phyloP scores from a whole-genome alignment of 1,284 basidiomycete species.

The Tylopilus sp. region DNA sequence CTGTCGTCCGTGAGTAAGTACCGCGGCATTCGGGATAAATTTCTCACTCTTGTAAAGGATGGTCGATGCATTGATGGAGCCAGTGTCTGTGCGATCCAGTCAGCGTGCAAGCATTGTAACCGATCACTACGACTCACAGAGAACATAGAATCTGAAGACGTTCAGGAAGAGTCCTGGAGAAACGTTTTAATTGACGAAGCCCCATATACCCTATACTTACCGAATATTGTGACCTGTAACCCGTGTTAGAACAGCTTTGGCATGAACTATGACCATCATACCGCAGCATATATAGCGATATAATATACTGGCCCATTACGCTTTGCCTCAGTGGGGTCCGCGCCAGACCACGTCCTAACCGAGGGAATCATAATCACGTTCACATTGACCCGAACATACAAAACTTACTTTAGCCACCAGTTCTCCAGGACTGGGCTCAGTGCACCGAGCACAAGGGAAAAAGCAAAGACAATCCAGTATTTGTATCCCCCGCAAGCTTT shows the following conservation, averaged over 20 bases:
- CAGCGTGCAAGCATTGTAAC: slow-evolving; percentile 2
- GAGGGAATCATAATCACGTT: slow-evolving; percentile 11
- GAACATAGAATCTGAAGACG: slow-evolving; percentile 64
- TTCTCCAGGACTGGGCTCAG: slow-evolving; percentile 78
- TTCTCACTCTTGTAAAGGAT: slow-evolving; percentile 66
- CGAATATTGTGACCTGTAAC: slow-evolving; percentile 40
- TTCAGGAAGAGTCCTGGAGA: slow-evolving; percentile 55
- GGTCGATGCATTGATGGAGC: slow-evolving; percentile 66
- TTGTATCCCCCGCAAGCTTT: slow-evolving; percentile 58
- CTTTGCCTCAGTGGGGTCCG: slow-evolving; percentile 36
- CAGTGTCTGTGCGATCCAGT: slow-evolving; percentile 44
- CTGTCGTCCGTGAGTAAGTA: slow-evolving; percentile 33
- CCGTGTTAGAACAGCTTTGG: slow-evolving; percentile 7
- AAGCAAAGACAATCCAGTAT: slow-evolving; percentile 73
- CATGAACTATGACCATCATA: slow-evolving; percentile 30
- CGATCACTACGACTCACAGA: slow-evolving; percentile 44
- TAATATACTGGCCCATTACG: slow-evolving; percentile 65
- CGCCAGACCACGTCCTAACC: slow-evolving; percentile 63
- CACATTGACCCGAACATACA: slow-evolving; percentile 1
- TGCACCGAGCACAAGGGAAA: slow-evolving; percentile 60
- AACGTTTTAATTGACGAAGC: slow-evolving; percentile 7
- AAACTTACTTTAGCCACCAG: slow-evolving; percentile 69
- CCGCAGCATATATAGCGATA: slow-evolving; percentile 70
- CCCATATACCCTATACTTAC: slow-evolving; percentile 23
- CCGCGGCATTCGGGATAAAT: not conserved